Percentiles rank a stretch among this genome's conserved stretches.
phyloP scores from a whole-genome alignment of 108 stramenopile genomes.

The Poteriospumella lacustris region DNA sequence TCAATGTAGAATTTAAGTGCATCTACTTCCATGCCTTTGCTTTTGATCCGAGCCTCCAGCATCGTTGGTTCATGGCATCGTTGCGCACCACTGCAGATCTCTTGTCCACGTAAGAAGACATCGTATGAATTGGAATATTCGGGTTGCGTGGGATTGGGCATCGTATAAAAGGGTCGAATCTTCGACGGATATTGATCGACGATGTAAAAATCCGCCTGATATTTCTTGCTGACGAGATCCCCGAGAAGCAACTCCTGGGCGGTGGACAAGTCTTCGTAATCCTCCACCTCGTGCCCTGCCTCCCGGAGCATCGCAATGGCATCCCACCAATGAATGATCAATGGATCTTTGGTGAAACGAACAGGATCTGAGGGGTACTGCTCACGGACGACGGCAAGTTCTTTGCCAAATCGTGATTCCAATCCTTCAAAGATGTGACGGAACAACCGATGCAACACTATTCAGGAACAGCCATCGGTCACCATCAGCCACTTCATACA shows the following conservation, averaged over 20 bases:
- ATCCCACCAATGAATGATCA: conserved; percentile 91
- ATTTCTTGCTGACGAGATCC: conserved; percentile 77
- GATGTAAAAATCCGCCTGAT: conserved; percentile 93
- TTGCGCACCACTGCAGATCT: conserved; percentile 96
- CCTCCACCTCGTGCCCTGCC: conserved; percentile 60
- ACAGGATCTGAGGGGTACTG: conserved; percentile 86
- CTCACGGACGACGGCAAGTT: conserved; percentile 72
- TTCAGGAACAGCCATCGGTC: neutral
- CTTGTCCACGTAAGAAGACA: conserved; percentile 89
- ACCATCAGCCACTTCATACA: neutral
- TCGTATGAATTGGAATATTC: conserved; percentile 88
- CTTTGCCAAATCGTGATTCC: conserved; percentile 69
- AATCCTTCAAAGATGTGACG: conserved; percentile 87
- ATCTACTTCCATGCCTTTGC: conserved; percentile 68
- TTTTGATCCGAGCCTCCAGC: conserved; percentile 55
- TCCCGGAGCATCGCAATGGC: conserved; percentile 75
- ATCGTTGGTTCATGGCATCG: conserved; percentile 46
- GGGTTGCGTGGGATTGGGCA: conserved; percentile 79
- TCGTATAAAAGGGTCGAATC: conserved; percentile 93
- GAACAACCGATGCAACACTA: conserved; percentile 81
- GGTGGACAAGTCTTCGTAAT: conserved; percentile 76
- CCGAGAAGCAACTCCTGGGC: conserved; percentile 82
- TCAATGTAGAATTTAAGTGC: conserved; percentile 69
- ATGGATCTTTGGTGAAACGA: conserved; percentile 83
- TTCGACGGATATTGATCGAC: conserved; percentile 84